A percentile compares a stretch with the other conserved stretches of the same genome.
These are phyloP conservation scores for Prunus mume DNA, from an alignment of 306 rosid species.

Conservation along the genomic window DNA sequence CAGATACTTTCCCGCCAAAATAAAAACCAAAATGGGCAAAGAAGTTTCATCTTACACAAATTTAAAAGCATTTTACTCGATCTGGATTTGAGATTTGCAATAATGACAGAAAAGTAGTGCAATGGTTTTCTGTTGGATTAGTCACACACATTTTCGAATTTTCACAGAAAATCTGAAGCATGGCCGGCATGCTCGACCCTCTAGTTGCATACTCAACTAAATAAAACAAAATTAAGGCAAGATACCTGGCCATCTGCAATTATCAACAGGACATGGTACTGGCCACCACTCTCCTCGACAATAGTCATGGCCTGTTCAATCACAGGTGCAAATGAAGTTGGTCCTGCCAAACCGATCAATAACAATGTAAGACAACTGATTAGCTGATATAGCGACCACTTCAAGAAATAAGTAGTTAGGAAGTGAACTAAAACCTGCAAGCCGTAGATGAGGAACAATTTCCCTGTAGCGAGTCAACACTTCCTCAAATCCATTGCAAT, in stretches of 20 bases:
- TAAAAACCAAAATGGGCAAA: not conserved
- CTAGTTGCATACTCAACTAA: constrained; percentile 8
- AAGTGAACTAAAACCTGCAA: constrained; percentile 61
- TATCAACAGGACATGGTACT: constrained; percentile 61
- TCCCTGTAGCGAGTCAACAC: constrained; percentile 72
- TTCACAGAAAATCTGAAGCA: not conserved
- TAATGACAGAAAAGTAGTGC: not conserved
- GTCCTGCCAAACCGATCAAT: constrained; percentile 52
- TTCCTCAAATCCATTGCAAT: constrained; percentile 94
- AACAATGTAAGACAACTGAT: not conserved
- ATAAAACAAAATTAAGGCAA: constrained; percentile 13
- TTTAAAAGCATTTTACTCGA: not conserved
- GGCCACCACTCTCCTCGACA: constrained; percentile 89
- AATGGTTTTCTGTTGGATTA: too few relatives aligned
- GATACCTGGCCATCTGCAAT: constrained; percentile 97
- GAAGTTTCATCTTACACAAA: not conserved
- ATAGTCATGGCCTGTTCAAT: constrained; percentile 95
- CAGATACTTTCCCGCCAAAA: not conserved
- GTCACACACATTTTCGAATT: not conserved
- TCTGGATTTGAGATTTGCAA: not conserved
- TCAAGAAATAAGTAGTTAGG: constrained; percentile 1
- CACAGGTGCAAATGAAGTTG: constrained; percentile 90
- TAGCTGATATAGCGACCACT: not conserved
- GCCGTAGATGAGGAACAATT: constrained; percentile 73
- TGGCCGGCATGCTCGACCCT: not conserved